Conservation (phyloP, 2,329 filamentous ascomycete species). For the Xylariaceae sp. region DNA sequence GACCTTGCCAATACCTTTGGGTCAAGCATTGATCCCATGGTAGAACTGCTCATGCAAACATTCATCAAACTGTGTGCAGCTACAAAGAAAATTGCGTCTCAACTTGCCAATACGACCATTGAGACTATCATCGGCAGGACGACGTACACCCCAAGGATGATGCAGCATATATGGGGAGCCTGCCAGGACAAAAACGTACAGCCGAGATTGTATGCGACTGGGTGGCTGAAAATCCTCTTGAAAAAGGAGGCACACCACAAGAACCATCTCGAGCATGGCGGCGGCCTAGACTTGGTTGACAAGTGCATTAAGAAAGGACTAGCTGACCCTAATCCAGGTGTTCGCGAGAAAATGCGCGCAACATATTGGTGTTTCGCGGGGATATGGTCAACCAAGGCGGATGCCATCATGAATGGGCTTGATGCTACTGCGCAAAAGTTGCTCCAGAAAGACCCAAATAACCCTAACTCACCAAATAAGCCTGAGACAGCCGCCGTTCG, state of each 20-base stretch:
- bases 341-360: slow-evolving; percentile 78
- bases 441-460: slow-evolving; percentile 77
- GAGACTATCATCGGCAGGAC: slow-evolving; percentile 74
- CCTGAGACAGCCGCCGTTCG: slow-evolving; percentile 44
- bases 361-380: slow-evolving; percentile 82
- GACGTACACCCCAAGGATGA: slow-evolving; percentile 73
- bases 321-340: slow-evolving; percentile 83
- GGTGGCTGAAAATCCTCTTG: slow-evolving; percentile 81
- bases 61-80: slow-evolving; percentile 85
- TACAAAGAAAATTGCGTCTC: slow-evolving; percentile 88
- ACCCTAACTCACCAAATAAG: slow-evolving; percentile 66
- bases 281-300: slow-evolving; percentile 77
- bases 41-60: slow-evolving; percentile 83
- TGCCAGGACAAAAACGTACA: slow-evolving; percentile 92
- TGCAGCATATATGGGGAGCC: slow-evolving; percentile 81
- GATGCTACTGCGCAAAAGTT: slow-evolving; percentile 75
- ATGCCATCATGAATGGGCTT: slow-evolving; percentile 73
- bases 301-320: slow-evolving; percentile 87
- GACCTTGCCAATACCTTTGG: slow-evolving; percentile 76
- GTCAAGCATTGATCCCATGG: slow-evolving; percentile 77
- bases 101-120: slow-evolving; percentile 78
- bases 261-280: slow-evolving; percentile 75
- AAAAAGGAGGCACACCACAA: slow-evolving; percentile 76
- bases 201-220: slow-evolving; percentile 71
- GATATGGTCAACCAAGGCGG: slow-evolving; percentile 74